phyloP scores from a whole-genome alignment of 2,329 filamentous ascomycete species.

The Annulohypoxylon truncatum region DNA sequence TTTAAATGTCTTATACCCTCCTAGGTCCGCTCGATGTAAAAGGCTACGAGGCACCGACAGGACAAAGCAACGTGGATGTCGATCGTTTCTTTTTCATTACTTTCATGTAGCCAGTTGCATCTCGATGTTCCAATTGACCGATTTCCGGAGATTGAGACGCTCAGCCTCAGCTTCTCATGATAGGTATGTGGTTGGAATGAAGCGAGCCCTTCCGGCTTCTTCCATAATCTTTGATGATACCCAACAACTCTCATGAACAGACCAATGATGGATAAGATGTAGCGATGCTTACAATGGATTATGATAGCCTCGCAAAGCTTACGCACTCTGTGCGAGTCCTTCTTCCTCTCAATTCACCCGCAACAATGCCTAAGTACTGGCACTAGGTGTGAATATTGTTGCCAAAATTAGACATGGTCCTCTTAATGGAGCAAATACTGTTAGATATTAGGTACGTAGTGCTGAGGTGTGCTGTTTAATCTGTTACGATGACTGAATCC shows the following conservation, averaged over 20 bases:
- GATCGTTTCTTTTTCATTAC: background rate
- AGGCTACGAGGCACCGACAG: background rate
- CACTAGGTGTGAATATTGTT: no score
- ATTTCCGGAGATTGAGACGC: background rate
- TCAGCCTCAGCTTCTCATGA: constrained; percentile 1
- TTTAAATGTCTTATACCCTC: constrained; percentile 7
- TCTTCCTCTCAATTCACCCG: no score
- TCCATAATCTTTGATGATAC: constrained; percentile 1
- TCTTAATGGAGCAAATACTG: no score
- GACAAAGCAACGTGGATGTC: constrained; percentile 11
- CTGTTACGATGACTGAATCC: background rate
- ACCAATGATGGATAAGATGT: constrained; percentile 30
- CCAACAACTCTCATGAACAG: background rate
- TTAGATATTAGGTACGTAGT: no score
- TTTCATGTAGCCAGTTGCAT: background rate
- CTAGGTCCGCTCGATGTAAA: background rate
- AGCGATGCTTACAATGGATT: constrained; percentile 37
- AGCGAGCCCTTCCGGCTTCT: constrained; percentile 4
- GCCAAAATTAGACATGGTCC: no score
- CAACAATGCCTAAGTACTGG: no score
- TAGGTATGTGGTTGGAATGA: background rate
- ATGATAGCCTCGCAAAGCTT: constrained; percentile 19
- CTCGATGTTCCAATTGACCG: background rate
- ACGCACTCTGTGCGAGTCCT: no score
- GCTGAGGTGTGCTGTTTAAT: no score